phyloP scores from a whole-genome alignment of 805 yeast species.

The Yarrowia osloensis region DNA sequence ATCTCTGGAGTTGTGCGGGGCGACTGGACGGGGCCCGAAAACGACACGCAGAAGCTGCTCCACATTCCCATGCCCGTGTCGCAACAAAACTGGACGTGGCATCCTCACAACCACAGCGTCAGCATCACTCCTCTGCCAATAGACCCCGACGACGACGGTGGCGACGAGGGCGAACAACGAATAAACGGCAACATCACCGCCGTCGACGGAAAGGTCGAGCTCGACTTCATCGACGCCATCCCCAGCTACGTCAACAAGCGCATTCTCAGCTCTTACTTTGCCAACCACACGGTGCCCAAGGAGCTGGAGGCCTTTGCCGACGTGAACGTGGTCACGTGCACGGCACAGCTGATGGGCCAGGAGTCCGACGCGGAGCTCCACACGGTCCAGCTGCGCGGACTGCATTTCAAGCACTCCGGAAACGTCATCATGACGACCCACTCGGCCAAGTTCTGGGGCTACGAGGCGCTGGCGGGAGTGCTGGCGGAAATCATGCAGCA shows the following conservation, averaged over 20 bases:
- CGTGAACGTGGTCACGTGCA: conserved; percentile 32
- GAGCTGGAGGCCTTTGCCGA: conserved; percentile 28
- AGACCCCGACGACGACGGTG: conserved; percentile 15
- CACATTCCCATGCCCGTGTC: conserved; percentile 16
- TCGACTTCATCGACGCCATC: conserved; percentile 36
- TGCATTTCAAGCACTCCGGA: conserved; percentile 44
- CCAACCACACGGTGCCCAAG: conserved; percentile 20
- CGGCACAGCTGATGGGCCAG: conserved; percentile 32
- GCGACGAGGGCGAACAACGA: conserved; percentile 3
- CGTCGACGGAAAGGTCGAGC: conserved; percentile 1
- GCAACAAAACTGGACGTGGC: conserved; percentile 24
- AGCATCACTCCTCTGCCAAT: conserved; percentile 14
- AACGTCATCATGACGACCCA: conserved; percentile 39
- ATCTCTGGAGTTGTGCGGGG: conserved; percentile 23
- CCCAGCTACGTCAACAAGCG: conserved; percentile 20
- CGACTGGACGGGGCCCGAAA: conserved; percentile 9
- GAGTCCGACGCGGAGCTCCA: conserved; percentile 35
- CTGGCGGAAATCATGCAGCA: conserved; percentile 44
- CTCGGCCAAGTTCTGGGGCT: conserved; percentile 43
- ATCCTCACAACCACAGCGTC: conserved; percentile 9
- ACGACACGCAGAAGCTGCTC: background rate
- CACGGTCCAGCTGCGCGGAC: conserved; percentile 40
- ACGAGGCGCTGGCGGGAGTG: conserved; percentile 44
- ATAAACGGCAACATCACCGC: conserved; percentile 17
- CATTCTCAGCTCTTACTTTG: background rate